Conservation (phyloP, 2,329 filamentous ascomycete species). For the Cercospora sp. region DNA sequence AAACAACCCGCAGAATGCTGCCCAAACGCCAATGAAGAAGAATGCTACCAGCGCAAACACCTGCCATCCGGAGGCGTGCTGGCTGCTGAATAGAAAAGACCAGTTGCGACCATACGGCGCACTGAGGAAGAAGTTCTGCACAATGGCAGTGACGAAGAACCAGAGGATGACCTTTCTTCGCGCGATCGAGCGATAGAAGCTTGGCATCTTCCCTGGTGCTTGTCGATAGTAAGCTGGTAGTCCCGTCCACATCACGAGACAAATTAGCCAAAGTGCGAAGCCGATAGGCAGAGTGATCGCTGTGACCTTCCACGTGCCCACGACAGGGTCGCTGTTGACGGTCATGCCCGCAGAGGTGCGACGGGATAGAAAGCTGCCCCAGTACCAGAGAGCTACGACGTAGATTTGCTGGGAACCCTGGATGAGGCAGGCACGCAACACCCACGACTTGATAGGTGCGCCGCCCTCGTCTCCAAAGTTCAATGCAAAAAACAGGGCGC, state of each 20-base stretch:
- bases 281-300: conserved; percentile 60
- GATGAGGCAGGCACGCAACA: conserved; percentile 63
- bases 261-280: conserved; percentile 56
- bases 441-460: conserved; percentile 62
- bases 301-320: conserved; percentile 33
- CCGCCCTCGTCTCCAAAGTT: conserved; percentile 58
- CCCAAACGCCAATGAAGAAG: conserved; percentile 59
- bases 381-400: conserved; percentile 66
- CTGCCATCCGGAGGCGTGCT: conserved; percentile 57
- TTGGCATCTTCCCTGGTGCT: conserved; percentile 61
- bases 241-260: conserved; percentile 57
- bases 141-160: conserved; percentile 63
- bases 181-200: conserved; percentile 62
- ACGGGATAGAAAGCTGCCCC: conserved; percentile 58
- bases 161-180: conserved; percentile 64
- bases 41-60: conserved; percentile 57
- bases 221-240: conserved; percentile 66
- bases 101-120: conserved; percentile 67
- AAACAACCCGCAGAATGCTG: conserved; percentile 52
- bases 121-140: conserved; percentile 67
- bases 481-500: conserved; percentile 64
- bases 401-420: conserved; percentile 67
- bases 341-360: conserved; percentile 46
- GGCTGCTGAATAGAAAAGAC: conserved; percentile 60
- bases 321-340: conserved; percentile 30